Conservation (phyloP, 2,329 filamentous ascomycete genomes). For the Sporothrix brunneoviolacea region DNA sequence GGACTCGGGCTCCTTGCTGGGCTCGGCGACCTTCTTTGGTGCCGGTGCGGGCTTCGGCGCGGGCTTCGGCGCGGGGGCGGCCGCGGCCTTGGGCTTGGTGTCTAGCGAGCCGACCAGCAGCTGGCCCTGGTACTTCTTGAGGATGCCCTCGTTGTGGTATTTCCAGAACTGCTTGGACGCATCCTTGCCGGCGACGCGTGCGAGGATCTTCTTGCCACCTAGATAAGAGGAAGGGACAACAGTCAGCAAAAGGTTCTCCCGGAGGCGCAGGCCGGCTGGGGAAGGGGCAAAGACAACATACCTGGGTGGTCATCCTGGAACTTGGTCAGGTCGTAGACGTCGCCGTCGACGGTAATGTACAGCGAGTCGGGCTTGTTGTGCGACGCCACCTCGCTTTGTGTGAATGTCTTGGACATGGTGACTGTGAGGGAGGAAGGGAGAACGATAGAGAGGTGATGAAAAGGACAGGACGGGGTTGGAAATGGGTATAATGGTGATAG, state of each 20-base stretch:
- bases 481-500: too few species aligned
- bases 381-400: constrained; percentile 75
- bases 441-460: constrained; percentile 22
- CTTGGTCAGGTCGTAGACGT: constrained; percentile 91
- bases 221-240: neutral
- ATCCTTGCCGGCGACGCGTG: constrained; percentile 58
- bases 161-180: constrained; percentile 64
- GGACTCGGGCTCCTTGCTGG: constrained; percentile 13
- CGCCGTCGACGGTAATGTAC: constrained; percentile 87
- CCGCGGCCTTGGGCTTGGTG: constrained; percentile 62
- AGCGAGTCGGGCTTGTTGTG: constrained; percentile 84
- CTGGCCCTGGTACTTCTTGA: constrained; percentile 77
- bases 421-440: neutral
- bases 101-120: constrained; percentile 83
- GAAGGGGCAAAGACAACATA: constrained; percentile 30
- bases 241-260: neutral
- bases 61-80: constrained; percentile 30
- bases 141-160: constrained; percentile 75
- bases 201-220: constrained; percentile 61
- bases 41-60: constrained; percentile 29
- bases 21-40: constrained; percentile 30
- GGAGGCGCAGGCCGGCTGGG: too few species aligned
- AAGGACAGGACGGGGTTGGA: too few species aligned
- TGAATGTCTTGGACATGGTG: constrained; percentile 83
- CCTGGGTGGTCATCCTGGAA: constrained; percentile 83